A percentile compares a stretch with the other conserved stretches of the same genome.
phyloP scores from a whole-genome alignment of 345 rosid genomes.

The Arabis alpina region DNA sequence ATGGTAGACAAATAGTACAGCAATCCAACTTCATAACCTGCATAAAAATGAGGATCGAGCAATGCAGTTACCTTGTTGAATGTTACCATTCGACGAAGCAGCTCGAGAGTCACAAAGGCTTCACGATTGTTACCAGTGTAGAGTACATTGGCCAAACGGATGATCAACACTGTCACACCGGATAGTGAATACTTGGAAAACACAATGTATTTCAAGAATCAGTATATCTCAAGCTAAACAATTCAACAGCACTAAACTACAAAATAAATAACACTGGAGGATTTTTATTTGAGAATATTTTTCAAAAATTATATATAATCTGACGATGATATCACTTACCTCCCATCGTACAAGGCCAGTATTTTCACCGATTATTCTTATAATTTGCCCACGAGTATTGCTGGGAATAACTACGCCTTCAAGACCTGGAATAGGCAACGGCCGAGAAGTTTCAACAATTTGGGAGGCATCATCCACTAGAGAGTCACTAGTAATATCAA shows the following conservation, averaged over 20 bases:
- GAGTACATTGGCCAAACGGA: slow-evolving; percentile 72
- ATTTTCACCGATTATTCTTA: slow-evolving; percentile 61
- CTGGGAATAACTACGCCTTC: slow-evolving; percentile 80
- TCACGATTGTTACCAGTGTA: slow-evolving; percentile 61
- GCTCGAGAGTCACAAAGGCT: slow-evolving; percentile 66
- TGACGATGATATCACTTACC: slow-evolving; percentile 50
- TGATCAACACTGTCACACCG: slow-evolving; percentile 70
- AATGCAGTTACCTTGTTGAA: slow-evolving; percentile 66
- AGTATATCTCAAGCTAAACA: slow-evolving; percentile 30
- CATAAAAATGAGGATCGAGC: slow-evolving; percentile 17
- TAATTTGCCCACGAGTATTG: slow-evolving; percentile 71
- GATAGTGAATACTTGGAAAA: slow-evolving; percentile 67
- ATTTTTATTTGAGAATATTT: not conserved
- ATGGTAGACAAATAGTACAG: slow-evolving; percentile 6
- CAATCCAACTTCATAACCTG: slow-evolving; percentile 23
- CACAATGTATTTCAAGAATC: slow-evolving; percentile 29
- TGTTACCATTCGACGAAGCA: slow-evolving; percentile 77
- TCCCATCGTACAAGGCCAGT: slow-evolving; percentile 96
- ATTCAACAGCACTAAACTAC: slow-evolving; percentile 11
- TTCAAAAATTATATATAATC: slow-evolving; percentile 6
- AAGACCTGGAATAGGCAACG: slow-evolving; percentile 72
- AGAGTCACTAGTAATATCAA: slow-evolving; percentile 64
- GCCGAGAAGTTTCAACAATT: slow-evolving; percentile 67
- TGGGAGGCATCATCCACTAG: slow-evolving; percentile 57
- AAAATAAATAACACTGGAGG: slow-evolving; percentile 3